Base-by-base conservation (phyloP, 768 basidiomycete species). In the Hypholoma sublateritium region DNA sequence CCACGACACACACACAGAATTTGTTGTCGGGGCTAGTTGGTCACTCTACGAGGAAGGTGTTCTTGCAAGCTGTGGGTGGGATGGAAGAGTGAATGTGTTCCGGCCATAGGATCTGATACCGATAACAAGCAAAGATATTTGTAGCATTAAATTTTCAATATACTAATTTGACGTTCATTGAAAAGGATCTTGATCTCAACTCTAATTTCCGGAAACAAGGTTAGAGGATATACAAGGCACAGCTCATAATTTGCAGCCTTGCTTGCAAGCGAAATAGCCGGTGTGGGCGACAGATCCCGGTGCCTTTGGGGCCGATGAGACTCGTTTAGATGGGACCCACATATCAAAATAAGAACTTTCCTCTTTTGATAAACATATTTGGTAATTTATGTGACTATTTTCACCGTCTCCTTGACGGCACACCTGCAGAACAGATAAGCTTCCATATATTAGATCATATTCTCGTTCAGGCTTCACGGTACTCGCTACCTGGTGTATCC, bases 21-120 rank as follows among this genome's bases (percentile, higher is more conserved):
- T 98, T 71, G 93, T 96, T 21, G 90, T 91, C 41, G 95, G 93
- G 0, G 88, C 91, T 65, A 81, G 83, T 46, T 97, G 95, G 95
- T 93, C 92, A n/a, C 70, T 97, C 64, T 95, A 86, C 60, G 93
- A 97, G 47, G 87, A 92, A 65, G 91, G 92, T 1, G 68, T 94
- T 16, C 66, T 98, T 46, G 94, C 91, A 39, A 95, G 88, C 57
- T 95, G 93, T 70, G 86, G 89, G 49, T 98, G 96, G 96, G 96
- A 98, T 62, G 84, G 89, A 64, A 83, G 85, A 72, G 72, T 96
- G 52, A 84, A 88, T 72, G 78, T 95, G 60, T 94, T 91, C 69
- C 84, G 82, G 57, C 74, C 83, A 41, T 79, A 64, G 28, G 28
- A 32, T 32, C 9, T 32, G 28, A 32, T 32, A 3, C 28, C 2